Evolutionary conservation across 192 early-diverging fungal species (phyloP).

Genomic region (Rhizophagus prolifer): DNA sequence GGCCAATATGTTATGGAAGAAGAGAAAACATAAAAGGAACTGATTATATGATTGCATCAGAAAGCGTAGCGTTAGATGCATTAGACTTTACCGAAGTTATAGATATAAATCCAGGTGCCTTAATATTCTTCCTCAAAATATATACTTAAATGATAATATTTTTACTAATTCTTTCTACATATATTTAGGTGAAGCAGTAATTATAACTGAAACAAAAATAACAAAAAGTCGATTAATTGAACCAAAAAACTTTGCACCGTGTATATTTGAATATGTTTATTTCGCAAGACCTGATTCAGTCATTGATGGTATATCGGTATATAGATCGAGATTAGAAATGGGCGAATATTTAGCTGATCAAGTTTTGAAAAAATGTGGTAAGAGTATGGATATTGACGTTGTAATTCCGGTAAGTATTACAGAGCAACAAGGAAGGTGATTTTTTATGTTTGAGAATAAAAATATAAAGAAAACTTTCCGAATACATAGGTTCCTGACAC

Average conservation of each 20-base stretch:
- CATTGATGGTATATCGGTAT: constrained; percentile 98
- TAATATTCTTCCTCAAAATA: neutral
- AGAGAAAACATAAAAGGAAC: constrained; percentile 66
- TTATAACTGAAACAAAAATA: constrained; percentile 81
- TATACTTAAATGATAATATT: neutral
- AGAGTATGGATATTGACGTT: constrained; percentile 90
- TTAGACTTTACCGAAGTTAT: constrained; percentile 87
- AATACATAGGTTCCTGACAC: constrained; percentile 84
- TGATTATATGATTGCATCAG: constrained; percentile 99
- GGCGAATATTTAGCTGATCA: constrained; percentile 92
- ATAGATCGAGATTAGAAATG: constrained; percentile 96
- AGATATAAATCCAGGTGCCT: constrained; percentile 80
- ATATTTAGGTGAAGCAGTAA: constrained; percentile 80
- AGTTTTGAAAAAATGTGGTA: constrained; percentile 72
- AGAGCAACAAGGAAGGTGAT: neutral
- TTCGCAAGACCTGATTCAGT: constrained; percentile 99
- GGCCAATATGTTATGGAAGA: constrained; percentile 92
- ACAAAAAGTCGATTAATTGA: constrained; percentile 63
- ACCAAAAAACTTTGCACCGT: constrained; percentile 70
- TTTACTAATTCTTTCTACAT: neutral
- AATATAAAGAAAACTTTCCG: neutral
- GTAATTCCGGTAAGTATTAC: constrained; percentile 84
- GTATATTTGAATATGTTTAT: constrained; percentile 99
- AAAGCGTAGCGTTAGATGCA: constrained; percentile 91
- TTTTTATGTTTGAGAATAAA: neutral